A percentile compares a stretch with the other conserved stretches of the same genome.
These are phyloP conservation scores for Verticillium longisporum DNA, from an alignment of 2,329 filamentous ascomycete genomes.

Conservation along the genomic window DNA sequence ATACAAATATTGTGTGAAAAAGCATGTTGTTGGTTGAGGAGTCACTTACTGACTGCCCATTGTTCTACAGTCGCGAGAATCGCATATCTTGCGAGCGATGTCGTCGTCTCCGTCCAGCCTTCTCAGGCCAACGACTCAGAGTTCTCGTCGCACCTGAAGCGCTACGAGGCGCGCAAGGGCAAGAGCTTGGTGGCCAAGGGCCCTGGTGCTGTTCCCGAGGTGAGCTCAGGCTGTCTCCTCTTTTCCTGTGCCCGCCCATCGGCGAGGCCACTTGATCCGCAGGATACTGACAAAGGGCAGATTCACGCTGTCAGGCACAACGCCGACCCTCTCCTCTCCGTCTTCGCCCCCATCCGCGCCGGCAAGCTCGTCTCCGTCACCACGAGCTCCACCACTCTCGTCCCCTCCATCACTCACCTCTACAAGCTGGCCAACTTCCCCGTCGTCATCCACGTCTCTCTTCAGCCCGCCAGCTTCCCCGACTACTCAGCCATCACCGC, in stretches of 20 bases:
- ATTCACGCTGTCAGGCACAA: slow-evolving; percentile 78
- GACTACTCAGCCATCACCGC: slow-evolving; percentile 96
- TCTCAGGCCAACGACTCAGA: slow-evolving; percentile 74
- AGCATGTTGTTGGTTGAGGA: neutral
- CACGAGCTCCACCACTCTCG: slow-evolving; percentile 75
- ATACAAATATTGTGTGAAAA: neutral
- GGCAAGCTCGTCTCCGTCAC: slow-evolving; percentile 87
- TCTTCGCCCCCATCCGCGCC: slow-evolving; percentile 74
- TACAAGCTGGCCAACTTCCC: slow-evolving; percentile 94
- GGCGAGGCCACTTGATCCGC: too few species aligned
- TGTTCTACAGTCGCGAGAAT: slow-evolving; percentile 64
- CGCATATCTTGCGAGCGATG: slow-evolving; percentile 90
- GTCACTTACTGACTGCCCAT: slow-evolving; percentile 11
- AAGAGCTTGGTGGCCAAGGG: slow-evolving; percentile 63
- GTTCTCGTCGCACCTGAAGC: slow-evolving; percentile 75
- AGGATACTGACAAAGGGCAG: slow-evolving; percentile 33
- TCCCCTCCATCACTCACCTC: slow-evolving; percentile 85
- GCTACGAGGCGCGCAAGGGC: slow-evolving; percentile 61
- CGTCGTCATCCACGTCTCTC: slow-evolving; percentile 85
- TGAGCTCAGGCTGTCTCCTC: slow-evolving; percentile 30
- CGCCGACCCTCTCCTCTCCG: slow-evolving; percentile 87
- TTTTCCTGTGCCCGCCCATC: too few species aligned
- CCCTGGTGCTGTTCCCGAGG: slow-evolving; percentile 60
- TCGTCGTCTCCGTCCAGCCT: slow-evolving; percentile 89
- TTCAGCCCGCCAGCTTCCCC: slow-evolving; percentile 71